Evolutionary conservation across 2,329 filamentous ascomycete species (phyloP).

Genomic region (Fusarium virguliforme): DNA sequence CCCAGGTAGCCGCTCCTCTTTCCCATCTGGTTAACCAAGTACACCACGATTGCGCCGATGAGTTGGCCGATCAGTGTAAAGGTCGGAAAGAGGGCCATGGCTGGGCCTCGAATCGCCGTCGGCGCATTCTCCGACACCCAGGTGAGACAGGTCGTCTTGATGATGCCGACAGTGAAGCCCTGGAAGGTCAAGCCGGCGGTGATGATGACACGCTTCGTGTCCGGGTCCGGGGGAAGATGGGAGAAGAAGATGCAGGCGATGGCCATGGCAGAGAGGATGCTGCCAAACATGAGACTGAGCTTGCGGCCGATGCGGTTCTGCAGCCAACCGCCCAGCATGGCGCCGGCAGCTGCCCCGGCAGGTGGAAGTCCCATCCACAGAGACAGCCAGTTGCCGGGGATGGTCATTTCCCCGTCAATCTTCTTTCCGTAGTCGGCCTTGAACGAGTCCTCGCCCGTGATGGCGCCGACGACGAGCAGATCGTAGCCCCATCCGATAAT

Average conservation of each 20-base stretch:
- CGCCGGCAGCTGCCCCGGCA: conserved; percentile 47
- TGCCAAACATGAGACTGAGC: conserved; percentile 47
- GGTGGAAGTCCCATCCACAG: conserved; percentile 50
- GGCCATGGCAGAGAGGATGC: conserved; percentile 45
- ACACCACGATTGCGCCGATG: conserved; percentile 46
- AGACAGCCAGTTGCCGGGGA: conserved; percentile 51
- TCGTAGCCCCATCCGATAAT: conserved; percentile 55
- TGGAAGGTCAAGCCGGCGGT: conserved; percentile 49
- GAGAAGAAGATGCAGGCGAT: conserved; percentile 53
- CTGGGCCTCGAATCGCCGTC: conserved; percentile 47
- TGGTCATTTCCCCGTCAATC: conserved; percentile 45
- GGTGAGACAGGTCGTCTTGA: conserved; percentile 49
- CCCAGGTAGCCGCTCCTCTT: conserved; percentile 44
- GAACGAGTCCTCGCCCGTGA: conserved; percentile 52
- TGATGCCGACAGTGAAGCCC: conserved; percentile 48
- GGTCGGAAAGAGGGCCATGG: conserved; percentile 51
- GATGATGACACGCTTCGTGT: conserved; percentile 47
- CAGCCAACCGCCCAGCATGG: conserved; percentile 50
- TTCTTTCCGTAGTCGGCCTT: conserved; percentile 50
- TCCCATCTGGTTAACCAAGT: conserved; percentile 42
- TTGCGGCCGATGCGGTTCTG: conserved; percentile 51
- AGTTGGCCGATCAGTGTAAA: conserved; percentile 52
- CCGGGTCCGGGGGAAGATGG: conserved; percentile 19
- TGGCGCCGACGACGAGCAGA: conserved; percentile 48
- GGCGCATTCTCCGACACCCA: conserved; percentile 60